phyloP scores from a whole-genome alignment of 352 stramenopile species.

The Peronospora tabacina region DNA sequence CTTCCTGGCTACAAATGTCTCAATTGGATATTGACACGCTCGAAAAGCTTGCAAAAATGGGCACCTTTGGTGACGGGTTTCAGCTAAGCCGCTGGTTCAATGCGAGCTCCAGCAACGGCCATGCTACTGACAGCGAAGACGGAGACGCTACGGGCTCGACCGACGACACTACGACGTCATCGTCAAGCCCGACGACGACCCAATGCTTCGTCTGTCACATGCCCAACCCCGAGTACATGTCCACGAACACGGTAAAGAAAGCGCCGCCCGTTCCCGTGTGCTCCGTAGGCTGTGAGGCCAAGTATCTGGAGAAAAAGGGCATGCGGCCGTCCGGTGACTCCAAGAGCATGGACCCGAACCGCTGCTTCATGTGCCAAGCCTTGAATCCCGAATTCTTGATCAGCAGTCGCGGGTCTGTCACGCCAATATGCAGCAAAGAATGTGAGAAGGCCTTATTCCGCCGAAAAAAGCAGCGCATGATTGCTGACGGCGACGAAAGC shows the following conservation, averaged over 20 bases:
- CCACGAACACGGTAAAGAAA: constrained; percentile 47
- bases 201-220: constrained; percentile 54
- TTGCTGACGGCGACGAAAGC: constrained; percentile 1
- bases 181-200: constrained; percentile 19
- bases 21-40: constrained; percentile 27
- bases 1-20: no score
- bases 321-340: constrained; percentile 30
- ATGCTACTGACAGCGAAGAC: constrained; percentile 36
- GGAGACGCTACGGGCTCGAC: constrained; percentile 24
- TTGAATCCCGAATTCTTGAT: constrained; percentile 59
- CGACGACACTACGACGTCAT: constrained; percentile 18
- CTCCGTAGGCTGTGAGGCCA: constrained; percentile 43
- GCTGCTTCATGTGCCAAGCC: constrained; percentile 60
- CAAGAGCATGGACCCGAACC: constrained; percentile 20
- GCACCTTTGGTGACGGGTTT: constrained; percentile 52
- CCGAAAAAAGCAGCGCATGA: constrained; percentile 34
- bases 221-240: constrained; percentile 59
- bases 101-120: constrained; percentile 22
- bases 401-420: constrained; percentile 43
- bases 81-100: constrained; percentile 84
- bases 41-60: constrained; percentile 13
- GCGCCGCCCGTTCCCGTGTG: constrained; percentile 52
- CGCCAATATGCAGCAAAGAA: constrained; percentile 58
- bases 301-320: constrained; percentile 49
- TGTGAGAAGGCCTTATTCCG: constrained; percentile 52